Conservation (phyloP, 192 early-diverging fungal genomes). For the Coemansia sp. region DNA sequence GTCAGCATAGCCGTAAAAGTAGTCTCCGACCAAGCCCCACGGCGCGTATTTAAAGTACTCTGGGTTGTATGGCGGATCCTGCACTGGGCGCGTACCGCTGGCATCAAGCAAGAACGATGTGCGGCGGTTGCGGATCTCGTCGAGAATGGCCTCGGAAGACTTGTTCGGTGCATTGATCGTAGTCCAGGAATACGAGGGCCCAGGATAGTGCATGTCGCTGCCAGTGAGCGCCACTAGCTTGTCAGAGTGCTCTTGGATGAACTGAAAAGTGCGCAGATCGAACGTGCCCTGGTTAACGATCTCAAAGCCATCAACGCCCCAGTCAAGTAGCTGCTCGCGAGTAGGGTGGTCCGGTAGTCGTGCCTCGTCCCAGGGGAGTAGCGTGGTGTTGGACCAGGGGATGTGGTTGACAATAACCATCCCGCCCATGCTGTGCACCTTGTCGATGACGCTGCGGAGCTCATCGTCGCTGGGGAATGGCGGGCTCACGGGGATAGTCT, state of each 20-base stretch:
- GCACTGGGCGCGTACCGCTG: constrained; percentile 58
- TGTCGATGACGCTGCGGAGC: constrained; percentile 58
- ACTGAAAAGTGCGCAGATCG: constrained; percentile 60
- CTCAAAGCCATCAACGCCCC: constrained; percentile 79
- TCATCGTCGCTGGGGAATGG: constrained; percentile 65
- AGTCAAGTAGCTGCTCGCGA: constrained; percentile 55
- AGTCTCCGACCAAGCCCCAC: constrained; percentile 49
- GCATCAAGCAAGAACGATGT: constrained; percentile 69
- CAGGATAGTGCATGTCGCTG: constrained; percentile 67
- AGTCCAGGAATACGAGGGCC: constrained; percentile 63
- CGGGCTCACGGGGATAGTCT: constrained; percentile 48
- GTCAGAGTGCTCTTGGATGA: constrained; percentile 16
- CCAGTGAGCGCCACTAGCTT: constrained; percentile 60
- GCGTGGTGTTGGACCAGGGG: constrained; percentile 71
- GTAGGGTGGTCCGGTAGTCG: constrained; percentile 65
- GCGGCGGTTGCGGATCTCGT: constrained; percentile 58
- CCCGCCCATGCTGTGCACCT: constrained; percentile 65
- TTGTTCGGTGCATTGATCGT: constrained; percentile 53
- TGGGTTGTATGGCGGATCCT: constrained; percentile 27
- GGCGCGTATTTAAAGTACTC: constrained; percentile 52
- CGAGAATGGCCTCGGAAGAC: constrained; percentile 56
- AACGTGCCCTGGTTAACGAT: constrained; percentile 62
- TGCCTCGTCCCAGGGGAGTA: constrained; percentile 58
- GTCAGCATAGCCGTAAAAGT: constrained; percentile 62
- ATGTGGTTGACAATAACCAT: constrained; percentile 77